A percentile compares a stretch with the other conserved stretches of the same genome.
Evolutionary conservation across 2,329 filamentous ascomycete genomes (phyloP).

Genomic region (Endocalyx cinctus): DNA sequence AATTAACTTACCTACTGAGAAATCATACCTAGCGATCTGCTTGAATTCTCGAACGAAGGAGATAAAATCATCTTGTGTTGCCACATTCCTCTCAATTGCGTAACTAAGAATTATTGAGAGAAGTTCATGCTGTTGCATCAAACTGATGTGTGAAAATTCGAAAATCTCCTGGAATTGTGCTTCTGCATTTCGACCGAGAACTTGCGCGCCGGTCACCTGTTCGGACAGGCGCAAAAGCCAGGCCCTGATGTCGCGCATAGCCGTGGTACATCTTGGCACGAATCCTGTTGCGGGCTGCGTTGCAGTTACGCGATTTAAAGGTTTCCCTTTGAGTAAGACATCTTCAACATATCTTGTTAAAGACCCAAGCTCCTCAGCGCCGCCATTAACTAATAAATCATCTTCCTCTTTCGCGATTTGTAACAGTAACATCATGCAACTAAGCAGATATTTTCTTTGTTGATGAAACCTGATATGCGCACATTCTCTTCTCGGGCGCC

Average conservation of each 20-base stretch:
- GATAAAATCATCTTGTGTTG: constrained; percentile 67
- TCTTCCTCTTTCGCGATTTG: constrained; percentile 62
- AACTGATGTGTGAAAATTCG: constrained; percentile 72
- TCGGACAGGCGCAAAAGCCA: constrained; percentile 76
- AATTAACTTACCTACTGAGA: constrained; percentile 18
- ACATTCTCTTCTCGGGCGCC: constrained; percentile 69
- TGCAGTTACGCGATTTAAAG: too few relatives aligned
- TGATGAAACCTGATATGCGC: constrained; percentile 86
- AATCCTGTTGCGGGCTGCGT: too few relatives aligned
- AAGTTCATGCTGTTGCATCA: constrained; percentile 86
- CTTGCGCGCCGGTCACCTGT: constrained; percentile 67
- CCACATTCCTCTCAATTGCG: constrained; percentile 71
- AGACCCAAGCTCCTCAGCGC: constrained; percentile 46
- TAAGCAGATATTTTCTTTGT: constrained; percentile 74
- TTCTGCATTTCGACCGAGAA: constrained; percentile 61
- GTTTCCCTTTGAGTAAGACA: constrained; percentile 48
- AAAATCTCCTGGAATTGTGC: constrained; percentile 68
- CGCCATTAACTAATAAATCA: constrained; percentile 44
- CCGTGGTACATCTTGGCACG: constrained; percentile 68
- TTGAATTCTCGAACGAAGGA: constrained; percentile 65
- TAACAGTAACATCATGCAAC: constrained; percentile 76
- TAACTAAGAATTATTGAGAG: constrained; percentile 76
- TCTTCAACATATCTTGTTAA: constrained; percentile 52
- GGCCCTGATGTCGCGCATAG: constrained; percentile 70
- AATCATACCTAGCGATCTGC: constrained; percentile 71